Percentiles rank a stretch among this genome's conserved stretches.
Evolutionary conservation across 768 basidiomycete genomes (phyloP).

Genomic region (Galerina sulciceps): DNA sequence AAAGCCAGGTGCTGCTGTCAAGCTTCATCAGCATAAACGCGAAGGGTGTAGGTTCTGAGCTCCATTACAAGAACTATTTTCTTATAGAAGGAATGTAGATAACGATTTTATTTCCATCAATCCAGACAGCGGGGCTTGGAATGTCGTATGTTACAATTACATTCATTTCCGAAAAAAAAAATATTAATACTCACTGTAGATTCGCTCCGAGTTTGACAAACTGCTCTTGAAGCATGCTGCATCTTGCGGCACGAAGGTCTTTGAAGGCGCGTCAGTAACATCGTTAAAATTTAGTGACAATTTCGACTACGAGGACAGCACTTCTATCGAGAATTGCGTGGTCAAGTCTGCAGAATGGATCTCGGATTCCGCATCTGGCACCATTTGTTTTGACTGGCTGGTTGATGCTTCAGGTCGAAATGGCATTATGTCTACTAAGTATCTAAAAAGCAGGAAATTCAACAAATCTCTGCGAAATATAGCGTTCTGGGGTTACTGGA

Average conservation of each 20-base stretch:
- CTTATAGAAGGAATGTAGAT: too few species aligned
- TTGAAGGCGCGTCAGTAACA: constrained; percentile 35
- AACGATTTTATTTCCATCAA: too few species aligned
- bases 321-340: constrained; percentile 29
- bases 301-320: neutral
- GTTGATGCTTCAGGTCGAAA: constrained; percentile 39
- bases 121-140: constrained; percentile 41
- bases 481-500: constrained; percentile 7
- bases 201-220: constrained; percentile 40
- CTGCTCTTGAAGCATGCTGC: constrained; percentile 38
- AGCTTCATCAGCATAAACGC: too few species aligned
- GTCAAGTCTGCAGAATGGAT: constrained; percentile 32
- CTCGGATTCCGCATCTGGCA: constrained; percentile 25
- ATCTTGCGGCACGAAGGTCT: constrained; percentile 33
- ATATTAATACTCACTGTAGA: constrained; percentile 23
- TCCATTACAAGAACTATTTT: too few species aligned
- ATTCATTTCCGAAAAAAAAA: neutral
- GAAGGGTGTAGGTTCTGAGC: too few species aligned
- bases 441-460: constrained; percentile 36
- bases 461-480: neutral
- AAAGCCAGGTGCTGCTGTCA: constrained; percentile 45
- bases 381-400: constrained; percentile 37
- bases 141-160: constrained; percentile 10
- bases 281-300: constrained; percentile 29
- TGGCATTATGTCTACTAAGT: constrained; percentile 41